phyloP scores from a whole-genome alignment of 2,329 filamentous ascomycete genomes.

The Aspergillus terreus region DNA sequence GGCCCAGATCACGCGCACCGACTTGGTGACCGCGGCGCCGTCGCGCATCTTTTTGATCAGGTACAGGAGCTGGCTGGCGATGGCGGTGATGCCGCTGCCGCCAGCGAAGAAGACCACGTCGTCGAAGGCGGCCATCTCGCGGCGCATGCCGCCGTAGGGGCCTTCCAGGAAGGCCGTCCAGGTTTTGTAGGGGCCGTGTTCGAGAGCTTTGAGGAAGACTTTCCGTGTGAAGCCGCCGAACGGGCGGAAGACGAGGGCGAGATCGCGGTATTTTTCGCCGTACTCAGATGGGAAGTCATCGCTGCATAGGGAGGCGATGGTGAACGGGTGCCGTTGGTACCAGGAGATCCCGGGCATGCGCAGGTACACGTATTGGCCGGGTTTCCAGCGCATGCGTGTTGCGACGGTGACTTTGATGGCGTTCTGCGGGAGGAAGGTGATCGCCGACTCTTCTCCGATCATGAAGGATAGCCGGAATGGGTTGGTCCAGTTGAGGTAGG shows the following conservation, averaged over 20 bases:
- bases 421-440: slow-evolving; percentile 85
- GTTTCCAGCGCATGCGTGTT: slow-evolving; percentile 87
- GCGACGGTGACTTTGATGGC: slow-evolving; percentile 95
- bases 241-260: slow-evolving; percentile 85
- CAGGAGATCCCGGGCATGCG: slow-evolving; percentile 89
- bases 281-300: slow-evolving; percentile 92
- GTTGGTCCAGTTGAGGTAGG: slow-evolving; percentile 86
- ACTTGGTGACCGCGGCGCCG: slow-evolving; percentile 86
- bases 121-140: slow-evolving; percentile 86
- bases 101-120: slow-evolving; percentile 91
- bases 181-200: slow-evolving; percentile 84
- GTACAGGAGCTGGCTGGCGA: slow-evolving; percentile 86
- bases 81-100: slow-evolving; percentile 88
- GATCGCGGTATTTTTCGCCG: slow-evolving; percentile 81
- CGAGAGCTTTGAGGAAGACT: slow-evolving; percentile 76
- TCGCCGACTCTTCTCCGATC: slow-evolving; percentile 85
- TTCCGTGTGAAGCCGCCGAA: slow-evolving; percentile 86
- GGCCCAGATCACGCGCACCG: slow-evolving; percentile 90
- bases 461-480: slow-evolving; percentile 76
- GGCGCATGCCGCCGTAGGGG: slow-evolving; percentile 90
- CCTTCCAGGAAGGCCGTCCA: slow-evolving; percentile 91
- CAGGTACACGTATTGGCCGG: slow-evolving; percentile 91
- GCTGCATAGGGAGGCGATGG: slow-evolving; percentile 86
- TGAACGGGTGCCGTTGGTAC: slow-evolving; percentile 93
- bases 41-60: slow-evolving; percentile 97